These are phyloP conservation scores for Aureobasidium sp. DNA, from an alignment of 2,329 filamentous ascomycete genomes.

Conservation along the genomic window DNA sequence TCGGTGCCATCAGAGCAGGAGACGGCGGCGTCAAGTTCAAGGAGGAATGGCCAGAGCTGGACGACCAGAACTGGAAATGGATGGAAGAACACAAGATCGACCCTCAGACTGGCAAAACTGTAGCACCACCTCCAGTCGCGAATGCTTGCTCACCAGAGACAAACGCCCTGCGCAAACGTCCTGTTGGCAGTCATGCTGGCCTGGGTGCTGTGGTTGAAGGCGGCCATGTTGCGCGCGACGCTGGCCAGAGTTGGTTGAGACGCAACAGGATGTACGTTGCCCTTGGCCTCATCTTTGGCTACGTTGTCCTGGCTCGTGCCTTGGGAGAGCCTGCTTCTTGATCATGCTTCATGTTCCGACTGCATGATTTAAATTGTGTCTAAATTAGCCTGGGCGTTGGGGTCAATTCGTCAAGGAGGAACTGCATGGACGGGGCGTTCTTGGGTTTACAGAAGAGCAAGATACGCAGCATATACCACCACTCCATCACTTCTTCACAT, in stretches of 20 bases:
- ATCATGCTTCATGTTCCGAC: not conserved
- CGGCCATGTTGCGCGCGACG: constrained; percentile 63
- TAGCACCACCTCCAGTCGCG: constrained; percentile 28
- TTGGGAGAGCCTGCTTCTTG: constrained; percentile 40
- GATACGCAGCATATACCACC: not conserved
- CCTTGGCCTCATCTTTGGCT: constrained; percentile 64
- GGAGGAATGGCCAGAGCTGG: constrained; percentile 80
- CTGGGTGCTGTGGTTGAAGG: constrained; percentile 67
- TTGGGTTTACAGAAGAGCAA: not conserved
- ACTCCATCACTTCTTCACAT: not conserved
- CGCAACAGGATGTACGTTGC: constrained; percentile 70
- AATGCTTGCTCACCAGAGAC: constrained; percentile 53
- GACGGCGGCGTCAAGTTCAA: constrained; percentile 89
- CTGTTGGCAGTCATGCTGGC: constrained; percentile 44
- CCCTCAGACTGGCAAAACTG: constrained; percentile 54
- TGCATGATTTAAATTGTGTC: not conserved
- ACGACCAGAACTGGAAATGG: constrained; percentile 86
- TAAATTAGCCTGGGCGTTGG: constrained; percentile 16
- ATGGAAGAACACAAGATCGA: constrained; percentile 80
- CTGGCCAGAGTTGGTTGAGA: constrained; percentile 72
- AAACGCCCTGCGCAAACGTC: constrained; percentile 57
- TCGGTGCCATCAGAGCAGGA: constrained; percentile 73
- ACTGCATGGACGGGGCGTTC: not conserved
- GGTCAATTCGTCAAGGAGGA: not conserved
- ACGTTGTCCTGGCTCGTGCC: constrained; percentile 72